Evolutionary conservation across 495 filamentous ascomycete species (phyloP).

Genomic region (Coniosporium apollinis): DNA sequence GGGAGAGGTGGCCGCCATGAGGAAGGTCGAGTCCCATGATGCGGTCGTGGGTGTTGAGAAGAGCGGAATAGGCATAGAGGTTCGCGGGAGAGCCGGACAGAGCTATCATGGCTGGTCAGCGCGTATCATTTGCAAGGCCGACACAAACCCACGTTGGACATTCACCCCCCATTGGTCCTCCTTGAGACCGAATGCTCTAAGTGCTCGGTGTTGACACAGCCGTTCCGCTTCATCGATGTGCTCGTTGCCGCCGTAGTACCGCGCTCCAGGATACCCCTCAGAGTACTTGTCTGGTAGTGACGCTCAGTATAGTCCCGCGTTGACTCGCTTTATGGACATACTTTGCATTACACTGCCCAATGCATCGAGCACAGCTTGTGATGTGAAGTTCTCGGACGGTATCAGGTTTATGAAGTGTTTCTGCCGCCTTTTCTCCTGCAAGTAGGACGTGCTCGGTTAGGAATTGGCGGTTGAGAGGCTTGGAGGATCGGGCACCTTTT

Average conservation of each 20-base stretch:
- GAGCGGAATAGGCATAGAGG: slow-evolving; percentile 83
- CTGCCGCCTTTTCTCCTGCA: slow-evolving; percentile 81
- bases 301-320: not conserved
- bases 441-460: not conserved
- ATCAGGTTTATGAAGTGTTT: slow-evolving; percentile 98
- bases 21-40: slow-evolving; percentile 96
- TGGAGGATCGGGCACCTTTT: slow-evolving; percentile 44
- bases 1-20: slow-evolving; percentile 90
- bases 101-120: slow-evolving; percentile 34
- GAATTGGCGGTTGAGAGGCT: not conserved
- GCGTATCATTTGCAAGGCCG: not conserved
- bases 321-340: slow-evolving; percentile 25
- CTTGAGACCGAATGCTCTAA: slow-evolving; percentile 70
- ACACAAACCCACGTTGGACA: slow-evolving; percentile 57
- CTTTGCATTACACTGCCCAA: slow-evolving; percentile 98
- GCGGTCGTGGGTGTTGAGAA: slow-evolving; percentile 82
- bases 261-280: slow-evolving; percentile 88
- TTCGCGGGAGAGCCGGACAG: slow-evolving; percentile 93
- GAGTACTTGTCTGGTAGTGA: slow-evolving; percentile 78
- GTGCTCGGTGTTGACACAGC: slow-evolving; percentile 74
- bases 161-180: slow-evolving; percentile 93
- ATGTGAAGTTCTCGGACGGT: slow-evolving; percentile 97
- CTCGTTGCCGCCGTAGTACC: slow-evolving; percentile 96
- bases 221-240: slow-evolving; percentile 82
- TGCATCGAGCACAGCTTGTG: slow-evolving; percentile 89